Evolutionary conservation across 2,329 filamentous ascomycete species (phyloP), one percentile per base, ranked within the genome.

Genomic region (Fusarium siculi): DNA sequence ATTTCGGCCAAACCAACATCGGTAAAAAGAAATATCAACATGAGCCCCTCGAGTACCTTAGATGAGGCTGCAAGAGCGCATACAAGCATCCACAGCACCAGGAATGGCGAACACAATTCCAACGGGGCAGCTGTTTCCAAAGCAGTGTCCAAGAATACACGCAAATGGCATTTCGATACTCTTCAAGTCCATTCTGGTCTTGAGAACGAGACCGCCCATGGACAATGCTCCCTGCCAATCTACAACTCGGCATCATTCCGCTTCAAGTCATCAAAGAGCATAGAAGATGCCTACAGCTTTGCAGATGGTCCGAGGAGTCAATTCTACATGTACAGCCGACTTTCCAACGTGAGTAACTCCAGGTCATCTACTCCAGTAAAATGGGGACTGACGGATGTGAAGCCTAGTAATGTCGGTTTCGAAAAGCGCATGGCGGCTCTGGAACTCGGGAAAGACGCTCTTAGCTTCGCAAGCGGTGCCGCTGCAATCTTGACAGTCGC

Each of bases 361-460:
- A 34, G 30, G 30, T 21, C 11, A 30, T 28, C n/a, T 3, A n/a
- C 28, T 25, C 19, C n/a, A n/a, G n/a, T 1, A 8, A 30, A 8
- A 4, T 47, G 2, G 9, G 1, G 9, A 9, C 46, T 49, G 28
- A 49, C 7, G 21, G 5, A 7, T 18, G 14, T 43, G 19, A 53
- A 67, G 37, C 64, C 64, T 4, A 67, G 59, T n/a, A 49, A 50
- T 23, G 53, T 23, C 4, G 59, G 62, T 9, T 67, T 67, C 14
- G 64, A 67, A 42, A 58, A 55, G 14, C 60, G 64, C 23, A 44
- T 43, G n/a, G 64, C 64, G 1, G 47, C 53, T 34, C 52, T 67
- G 15, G 52, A 67, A 30, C 44, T 54, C 1, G 60, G 60, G 0
- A 40, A 36, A 7, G 64, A 34, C 0, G 64, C 60, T 28, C 44